Evolutionary conservation across 306 rosid species (phyloP).

Genomic region (Rosa rugosa): DNA sequence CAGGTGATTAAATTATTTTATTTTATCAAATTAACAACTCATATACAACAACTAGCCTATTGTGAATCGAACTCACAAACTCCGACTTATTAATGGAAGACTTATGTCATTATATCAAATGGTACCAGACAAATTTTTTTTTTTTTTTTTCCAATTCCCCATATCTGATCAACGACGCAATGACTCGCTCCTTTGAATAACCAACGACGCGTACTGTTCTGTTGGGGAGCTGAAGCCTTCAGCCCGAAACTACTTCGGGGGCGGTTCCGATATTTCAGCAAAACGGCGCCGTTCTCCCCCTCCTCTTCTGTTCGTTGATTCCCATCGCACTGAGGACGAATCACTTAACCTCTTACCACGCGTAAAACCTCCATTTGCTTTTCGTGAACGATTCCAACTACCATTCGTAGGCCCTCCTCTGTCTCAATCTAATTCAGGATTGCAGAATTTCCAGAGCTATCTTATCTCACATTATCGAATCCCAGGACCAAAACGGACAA

Average conservation of each 20-base stretch:
- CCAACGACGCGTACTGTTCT: no score
- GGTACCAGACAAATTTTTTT: no score
- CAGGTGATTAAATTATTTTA: no score
- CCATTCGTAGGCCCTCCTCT: conserved; percentile 17
- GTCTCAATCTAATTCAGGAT: background rate
- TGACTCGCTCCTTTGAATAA: no score
- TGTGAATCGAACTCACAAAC: no score
- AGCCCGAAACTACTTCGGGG: background rate
- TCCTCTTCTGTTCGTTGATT: background rate
- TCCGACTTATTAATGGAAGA: no score
- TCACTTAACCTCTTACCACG: conserved; percentile 4
- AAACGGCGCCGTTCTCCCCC: background rate
- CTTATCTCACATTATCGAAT: background rate
- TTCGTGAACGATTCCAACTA: background rate
- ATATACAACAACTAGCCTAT: no score
- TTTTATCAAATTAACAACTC: no score
- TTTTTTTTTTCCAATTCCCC: no score
- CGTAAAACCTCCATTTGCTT: conserved; percentile 23
- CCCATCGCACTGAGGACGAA: background rate
- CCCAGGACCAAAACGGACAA: background rate
- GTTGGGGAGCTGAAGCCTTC: background rate
- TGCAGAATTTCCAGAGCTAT: background rate
- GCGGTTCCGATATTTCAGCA: background rate
- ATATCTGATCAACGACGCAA: no score
- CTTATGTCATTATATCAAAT: no score